Base-by-base conservation (phyloP, 1,139 yeast genomes). In the Blastobotrys buckinghamii region DNA sequence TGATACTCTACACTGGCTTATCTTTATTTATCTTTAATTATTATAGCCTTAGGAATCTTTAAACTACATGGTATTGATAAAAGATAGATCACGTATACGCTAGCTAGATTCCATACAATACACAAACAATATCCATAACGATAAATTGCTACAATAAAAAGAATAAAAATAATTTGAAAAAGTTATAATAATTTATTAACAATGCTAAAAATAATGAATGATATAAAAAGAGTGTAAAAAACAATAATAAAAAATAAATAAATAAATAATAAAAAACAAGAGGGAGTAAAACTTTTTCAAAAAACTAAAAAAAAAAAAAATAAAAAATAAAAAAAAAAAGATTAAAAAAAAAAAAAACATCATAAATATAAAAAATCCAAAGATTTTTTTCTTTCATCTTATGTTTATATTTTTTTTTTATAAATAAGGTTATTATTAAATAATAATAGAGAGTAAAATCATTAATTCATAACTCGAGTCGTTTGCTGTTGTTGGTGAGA, bases 231-330 rank as follows among this genome's bases (percentile, higher is more conserved):
- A 29, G 32, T 29, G 32, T 6, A 29, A 12, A n/a, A n/a, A n/a
- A n/a, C n/a, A n/a, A n/a, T n/a, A n/a, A n/a, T n/a, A n/a, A n/a
- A n/a, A n/a, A n/a, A 29, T 29, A 29, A 29, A 29, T 29, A 34
- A 34, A 36, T 17, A 36, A 36, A n/a, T n/a, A n/a, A n/a, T n/a
- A n/a, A n/a, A n/a, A n/a, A n/a, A n/a, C n/a, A n/a, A n/a, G n/a
- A n/a, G n/a, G n/a, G n/a, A n/a, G n/a, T n/a, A n/a, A 17, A 36
- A 36, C 22, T 20, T 20, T 16, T 22, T n/a, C 39, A 36, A 36
- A 36, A 19, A 36, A n/a, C n/a, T n/a, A n/a, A n/a, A 36, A 36
- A 36, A 36, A 17, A 36, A 36, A 17, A 36, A 36, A 36, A 36
- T 7, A 12, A 8, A 36, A 36, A 8, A 12, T 7, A 36, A 16